Evolutionary conservation across 768 basidiomycete genomes (phyloP).

Genomic region (Mycena olivaceomarginata): DNA sequence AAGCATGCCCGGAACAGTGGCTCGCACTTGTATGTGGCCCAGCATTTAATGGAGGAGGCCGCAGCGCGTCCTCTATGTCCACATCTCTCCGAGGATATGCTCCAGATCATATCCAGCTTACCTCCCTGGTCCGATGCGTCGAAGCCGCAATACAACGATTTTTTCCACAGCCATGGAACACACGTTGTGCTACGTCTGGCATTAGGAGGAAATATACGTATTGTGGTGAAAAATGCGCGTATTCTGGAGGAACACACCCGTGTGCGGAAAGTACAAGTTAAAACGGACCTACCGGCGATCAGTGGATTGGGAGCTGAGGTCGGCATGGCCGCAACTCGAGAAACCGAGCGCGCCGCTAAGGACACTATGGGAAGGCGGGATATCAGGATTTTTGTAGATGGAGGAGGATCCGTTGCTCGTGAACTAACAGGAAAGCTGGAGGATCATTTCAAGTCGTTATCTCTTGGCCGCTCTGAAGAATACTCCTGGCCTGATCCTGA

Average conservation of each 20-base stretch:
- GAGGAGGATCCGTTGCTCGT: conserved; percentile 30
- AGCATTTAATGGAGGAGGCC: conserved; percentile 9
- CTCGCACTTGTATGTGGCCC: conserved; percentile 21
- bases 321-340: not conserved
- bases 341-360: conserved; percentile 5
- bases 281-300: not conserved
- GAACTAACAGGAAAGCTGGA: conserved; percentile 22
- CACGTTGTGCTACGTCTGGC: conserved; percentile 27
- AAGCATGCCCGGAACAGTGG: conserved; percentile 8
- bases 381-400: conserved; percentile 24
- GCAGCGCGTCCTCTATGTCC: not conserved
- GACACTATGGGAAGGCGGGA: conserved; percentile 12
- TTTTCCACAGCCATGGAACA: conserved; percentile 25
- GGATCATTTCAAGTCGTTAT: conserved; percentile 23
- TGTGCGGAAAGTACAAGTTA: not conserved
- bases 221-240: conserved; percentile 5
- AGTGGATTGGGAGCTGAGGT: conserved; percentile 1
- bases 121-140: conserved; percentile 24
- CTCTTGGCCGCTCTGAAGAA: conserved; percentile 3
- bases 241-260: conserved; percentile 5
- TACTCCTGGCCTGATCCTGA: conserved; percentile 23
- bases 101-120: conserved; percentile 19
- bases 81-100: conserved; percentile 20
- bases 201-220: conserved; percentile 28
- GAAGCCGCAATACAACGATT: conserved; percentile 25